Evolutionary conservation across 1,139 yeast genomes (phyloP), one percentile per base, ranked within the genome.

Genomic region (Groenewaldozyma sp.): DNA sequence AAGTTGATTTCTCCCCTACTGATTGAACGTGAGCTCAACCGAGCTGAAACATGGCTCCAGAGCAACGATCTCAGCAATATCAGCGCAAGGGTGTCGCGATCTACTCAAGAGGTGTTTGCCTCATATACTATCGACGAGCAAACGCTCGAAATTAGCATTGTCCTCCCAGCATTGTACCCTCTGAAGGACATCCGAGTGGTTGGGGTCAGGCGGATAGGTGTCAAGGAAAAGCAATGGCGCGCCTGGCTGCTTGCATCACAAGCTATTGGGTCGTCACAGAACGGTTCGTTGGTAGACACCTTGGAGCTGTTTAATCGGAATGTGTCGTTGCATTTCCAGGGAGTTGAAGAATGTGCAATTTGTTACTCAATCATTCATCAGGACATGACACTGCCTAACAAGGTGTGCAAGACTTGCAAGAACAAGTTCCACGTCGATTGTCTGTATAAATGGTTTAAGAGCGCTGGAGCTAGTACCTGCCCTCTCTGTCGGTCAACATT

Each of bases 361-460:
- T 91, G 99, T 60, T 91, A 88, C 58, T 80, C 94, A 3, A 81
- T 88, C 47, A 67, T 87, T 48, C 95, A 88, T 55, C 91, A 83
- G 50, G 96, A 88, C 55, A 82, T 83, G 54, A 81, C 95, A 3
- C 70, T 91, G 45, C 98, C 99, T 3, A 76, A 86, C 28, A 88
- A 87, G 63, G 73, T 73, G 4, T 91, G 99, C 63, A 70, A 81
- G 11, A 87, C 95, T 0, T 91, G 99, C 69, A 77, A 77, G 54
- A 88, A 93, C 66, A 84, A 82, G 60, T 91, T 88, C 69, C 99
- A 91, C 59, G 81, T 95, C n/a, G 95, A 93, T 9, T 91, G 99
- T 69, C 69, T 91, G 42, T 88, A 86, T 68, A 83, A 88, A 59
- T 91, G 99, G 99, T 91, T 91, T 64, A 84, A 86, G 67, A 86